Percentiles rank a stretch among this genome's conserved stretches.
These are phyloP conservation scores for Sporisorium exsertum DNA, from an alignment of 1,284 basidiomycete genomes.

Conservation along the genomic window DNA sequence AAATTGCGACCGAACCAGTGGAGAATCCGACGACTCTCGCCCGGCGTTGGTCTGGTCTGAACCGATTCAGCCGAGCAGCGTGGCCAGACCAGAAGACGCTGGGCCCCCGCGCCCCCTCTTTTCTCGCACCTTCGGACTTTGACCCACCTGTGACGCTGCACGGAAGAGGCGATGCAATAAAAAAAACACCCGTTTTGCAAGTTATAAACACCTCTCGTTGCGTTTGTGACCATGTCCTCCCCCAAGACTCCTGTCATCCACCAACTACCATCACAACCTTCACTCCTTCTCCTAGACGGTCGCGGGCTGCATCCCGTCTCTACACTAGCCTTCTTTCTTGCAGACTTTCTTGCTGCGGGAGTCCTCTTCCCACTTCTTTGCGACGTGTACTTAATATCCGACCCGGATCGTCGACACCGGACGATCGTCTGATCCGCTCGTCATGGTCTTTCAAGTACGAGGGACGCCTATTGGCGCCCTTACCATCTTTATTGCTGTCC, in stretches of 20 bases:
- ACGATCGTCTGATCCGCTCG: not conserved
- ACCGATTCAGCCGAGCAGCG: slow-evolving; percentile 2
- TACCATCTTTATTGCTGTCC: slow-evolving; percentile 77
- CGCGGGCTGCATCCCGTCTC: not conserved
- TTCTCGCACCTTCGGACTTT: not conserved
- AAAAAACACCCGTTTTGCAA: not conserved
- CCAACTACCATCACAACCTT: not conserved
- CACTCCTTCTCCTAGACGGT: not conserved
- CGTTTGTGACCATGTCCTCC: not conserved
- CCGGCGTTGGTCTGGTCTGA: not conserved
- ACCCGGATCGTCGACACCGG: no score
- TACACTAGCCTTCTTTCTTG: not conserved
- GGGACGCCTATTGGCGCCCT: slow-evolving; percentile 69
- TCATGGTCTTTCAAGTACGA: slow-evolving; percentile 51
- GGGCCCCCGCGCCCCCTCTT: slow-evolving; percentile 6
- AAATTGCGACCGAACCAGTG: not conserved
- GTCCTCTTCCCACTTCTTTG: no score
- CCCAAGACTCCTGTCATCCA: not conserved
- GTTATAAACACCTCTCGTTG: not conserved
- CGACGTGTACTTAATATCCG: not conserved
- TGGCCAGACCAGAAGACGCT: not conserved
- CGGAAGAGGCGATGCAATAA: not conserved
- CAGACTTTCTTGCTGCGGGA: no score
- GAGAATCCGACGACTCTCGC: no score
- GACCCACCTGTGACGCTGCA: not conserved